Base-by-base conservation (phyloP, 164 flowering plant genomes). In the Malania oleifera region DNA sequence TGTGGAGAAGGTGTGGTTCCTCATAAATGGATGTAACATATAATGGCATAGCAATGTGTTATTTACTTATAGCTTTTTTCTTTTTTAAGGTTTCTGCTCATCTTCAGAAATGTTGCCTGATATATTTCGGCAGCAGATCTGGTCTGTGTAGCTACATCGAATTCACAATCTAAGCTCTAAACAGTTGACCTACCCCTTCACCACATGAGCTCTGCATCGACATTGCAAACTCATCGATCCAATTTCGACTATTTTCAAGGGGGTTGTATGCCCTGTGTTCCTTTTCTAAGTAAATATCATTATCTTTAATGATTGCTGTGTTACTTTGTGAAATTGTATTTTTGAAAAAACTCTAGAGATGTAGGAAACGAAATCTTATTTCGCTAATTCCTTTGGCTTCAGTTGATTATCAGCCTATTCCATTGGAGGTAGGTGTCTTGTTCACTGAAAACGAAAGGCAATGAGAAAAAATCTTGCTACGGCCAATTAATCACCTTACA, bases 91-190 rank as follows among this genome's bases (percentile, higher is more conserved):
- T 49, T 43, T 56, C 51, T 70, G 69, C 56, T 75, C 65, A 65
- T 73, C 60, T 75, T 66, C 66, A 60, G 64, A 70, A 61, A 61
- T 68, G 71, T 78, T 68, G 73, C 81, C 81, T 82, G 75, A 74
- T 76, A 67, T 73, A 62, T 70, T 78, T 80, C 80, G 79, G 82
- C 76, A 84, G 83, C 90, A 84, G 86, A 80, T 78, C 67, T 75
- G 76, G 73, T 80, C 71, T 77, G 75, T 80, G 78, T 80, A 71
- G 70, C 88, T 76, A 64, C 86, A 73, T 69, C 80, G 75, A 83
- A 68, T 57, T 76, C 83, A 77, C 76, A 67, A 68, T 60, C 74
- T 80, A 78, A 75, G 80, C 77, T 73, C 82, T 75, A 52, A 74
- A 68, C 71, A 67, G 79, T 74, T 69, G 74, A 73, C 67, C 65